Percentiles rank a stretch among this genome's conserved stretches.
These are phyloP conservation scores for Leishmania guyanensis DNA, from an alignment of 208 protist species.

Conservation along the genomic window DNA sequence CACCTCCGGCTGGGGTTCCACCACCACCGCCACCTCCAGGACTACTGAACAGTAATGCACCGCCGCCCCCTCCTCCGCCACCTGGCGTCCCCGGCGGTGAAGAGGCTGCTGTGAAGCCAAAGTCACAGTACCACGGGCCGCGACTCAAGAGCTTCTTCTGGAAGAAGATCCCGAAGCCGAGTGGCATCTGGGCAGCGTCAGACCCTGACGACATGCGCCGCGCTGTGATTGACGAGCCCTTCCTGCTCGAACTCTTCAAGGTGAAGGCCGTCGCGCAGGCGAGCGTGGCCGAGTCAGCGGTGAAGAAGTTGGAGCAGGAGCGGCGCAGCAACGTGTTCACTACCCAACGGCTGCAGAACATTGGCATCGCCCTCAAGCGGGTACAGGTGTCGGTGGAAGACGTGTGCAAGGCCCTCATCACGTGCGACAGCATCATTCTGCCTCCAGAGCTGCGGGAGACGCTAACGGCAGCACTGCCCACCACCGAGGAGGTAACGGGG, in stretches of 20 bases:
- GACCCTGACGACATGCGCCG: constrained; percentile 28
- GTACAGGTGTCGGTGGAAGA: constrained; percentile 53
- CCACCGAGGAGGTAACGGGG: constrained; percentile 47
- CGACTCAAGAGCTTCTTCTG: constrained; percentile 84
- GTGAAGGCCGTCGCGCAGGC: constrained; percentile 31
- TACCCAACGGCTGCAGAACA: constrained; percentile 73
- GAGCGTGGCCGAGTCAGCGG: constrained; percentile 14
- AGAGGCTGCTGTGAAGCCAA: constrained; percentile 17
- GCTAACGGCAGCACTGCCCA: constrained; percentile 50
- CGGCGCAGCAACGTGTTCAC: constrained; percentile 55
- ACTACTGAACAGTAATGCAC: constrained; percentile 20
- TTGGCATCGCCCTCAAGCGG: constrained; percentile 72
- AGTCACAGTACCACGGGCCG: constrained; percentile 40
- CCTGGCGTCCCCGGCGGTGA: constrained; percentile 15
- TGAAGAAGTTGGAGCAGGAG: constrained; percentile 23
- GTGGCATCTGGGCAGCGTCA: constrained; percentile 59
- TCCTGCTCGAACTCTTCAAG: constrained; percentile 63
- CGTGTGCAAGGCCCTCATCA: constrained; percentile 54
- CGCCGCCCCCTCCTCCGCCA: constrained; percentile 24
- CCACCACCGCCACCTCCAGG: constrained; percentile 29
- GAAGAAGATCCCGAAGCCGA: constrained; percentile 66
- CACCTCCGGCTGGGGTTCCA: constrained; percentile 23
- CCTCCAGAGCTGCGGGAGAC: constrained; percentile 47
- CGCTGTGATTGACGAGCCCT: constrained; percentile 55
- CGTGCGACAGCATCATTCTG: constrained; percentile 50